Percentiles rank a stretch among this genome's conserved stretches.
Conservation (phyloP, 2,329 filamentous ascomycete species). For the Exophiala bonariae region DNA sequence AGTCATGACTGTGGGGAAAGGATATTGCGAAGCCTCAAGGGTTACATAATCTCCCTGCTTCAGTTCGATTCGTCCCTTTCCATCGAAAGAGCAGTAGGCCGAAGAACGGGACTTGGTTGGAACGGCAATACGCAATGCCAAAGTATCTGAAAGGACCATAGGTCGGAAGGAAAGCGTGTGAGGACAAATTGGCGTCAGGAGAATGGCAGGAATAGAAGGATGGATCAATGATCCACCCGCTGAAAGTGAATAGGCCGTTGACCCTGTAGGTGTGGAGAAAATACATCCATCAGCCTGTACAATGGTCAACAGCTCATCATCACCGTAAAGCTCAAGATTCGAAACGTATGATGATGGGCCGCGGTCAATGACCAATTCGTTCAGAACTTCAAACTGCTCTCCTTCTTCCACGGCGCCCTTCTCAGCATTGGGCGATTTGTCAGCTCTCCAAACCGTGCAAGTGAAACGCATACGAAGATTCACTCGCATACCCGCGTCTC, state of each 20-base stretch:
- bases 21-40: conserved; percentile 92
- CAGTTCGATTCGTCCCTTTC: conserved; percentile 91
- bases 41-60: conserved; percentile 93
- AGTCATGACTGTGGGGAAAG: conserved; percentile 92
- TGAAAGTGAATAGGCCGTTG: conserved; percentile 93
- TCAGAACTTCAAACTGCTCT: conserved; percentile 96
- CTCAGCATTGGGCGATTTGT: conserved; percentile 44
- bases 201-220: conserved; percentile 93
- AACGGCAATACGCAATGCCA: conserved; percentile 85
- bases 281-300: conserved; percentile 97
- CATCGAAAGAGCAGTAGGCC: conserved; percentile 96
- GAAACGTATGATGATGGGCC: conserved; percentile 96
- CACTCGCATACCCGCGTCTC: conserved; percentile 91
- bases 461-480: conserved; percentile 99
- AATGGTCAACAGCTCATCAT: conserved; percentile 90
- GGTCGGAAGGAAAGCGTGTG: conserved; percentile 96
- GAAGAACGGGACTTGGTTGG: conserved; percentile 83
- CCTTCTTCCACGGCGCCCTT: conserved; percentile 73
- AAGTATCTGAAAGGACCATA: conserved; percentile 95
- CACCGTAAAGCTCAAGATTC: conserved; percentile 92
- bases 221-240: conserved; percentile 94
- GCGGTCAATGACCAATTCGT: conserved; percentile 97
- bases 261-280: conserved; percentile 92
- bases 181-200: conserved; percentile 95
- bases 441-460: conserved; percentile 87